These are phyloP conservation scores for Aspergillus hancockii DNA, from an alignment of 495 filamentous ascomycete species.

Conservation along the genomic window DNA sequence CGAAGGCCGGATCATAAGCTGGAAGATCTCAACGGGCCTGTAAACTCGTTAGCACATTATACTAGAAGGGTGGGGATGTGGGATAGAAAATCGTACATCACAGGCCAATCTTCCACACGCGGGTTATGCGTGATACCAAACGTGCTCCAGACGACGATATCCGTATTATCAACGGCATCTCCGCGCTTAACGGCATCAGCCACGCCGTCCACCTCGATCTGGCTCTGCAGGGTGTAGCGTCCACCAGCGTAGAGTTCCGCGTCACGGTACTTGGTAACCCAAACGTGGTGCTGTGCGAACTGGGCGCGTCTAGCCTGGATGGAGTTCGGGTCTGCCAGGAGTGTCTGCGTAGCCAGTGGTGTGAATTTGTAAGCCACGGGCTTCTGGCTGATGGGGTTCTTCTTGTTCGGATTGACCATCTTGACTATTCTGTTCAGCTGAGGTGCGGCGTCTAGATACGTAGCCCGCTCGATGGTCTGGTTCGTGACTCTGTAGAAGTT, in stretches of 20 bases:
- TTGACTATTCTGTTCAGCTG: conserved; percentile 74
- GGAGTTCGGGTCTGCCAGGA: conserved; percentile 72
- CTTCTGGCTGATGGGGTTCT: conserved; percentile 72
- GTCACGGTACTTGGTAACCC: conserved; percentile 78
- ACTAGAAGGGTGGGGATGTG: neutral
- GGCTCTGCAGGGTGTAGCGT: conserved; percentile 83
- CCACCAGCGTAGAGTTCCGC: conserved; percentile 83
- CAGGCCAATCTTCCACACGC: conserved; percentile 64
- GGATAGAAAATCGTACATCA: conserved; percentile 54
- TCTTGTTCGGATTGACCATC: conserved; percentile 70
- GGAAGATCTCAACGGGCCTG: conserved; percentile 59
- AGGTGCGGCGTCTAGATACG: conserved; percentile 68
- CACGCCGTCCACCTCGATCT: conserved; percentile 57
- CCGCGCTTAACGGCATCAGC: conserved; percentile 56
- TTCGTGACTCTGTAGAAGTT: conserved; percentile 70
- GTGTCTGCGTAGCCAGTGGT: conserved; percentile 72
- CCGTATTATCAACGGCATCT: conserved; percentile 50
- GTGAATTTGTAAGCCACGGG: conserved; percentile 82
- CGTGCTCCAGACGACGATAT: conserved; percentile 51
- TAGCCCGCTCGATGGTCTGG: conserved; percentile 61
- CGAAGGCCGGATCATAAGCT: conserved; percentile 67
- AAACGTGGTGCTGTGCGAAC: conserved; percentile 84
- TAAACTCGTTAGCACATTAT: conserved; percentile 10
- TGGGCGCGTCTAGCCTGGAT: conserved; percentile 79
- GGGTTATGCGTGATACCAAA: conserved; percentile 69